Evolutionary conservation across 23 red algal genomes (phyloP), one percentile per base, ranked within the genome.

Genomic region (Gracilaria vermiculophylla): DNA sequence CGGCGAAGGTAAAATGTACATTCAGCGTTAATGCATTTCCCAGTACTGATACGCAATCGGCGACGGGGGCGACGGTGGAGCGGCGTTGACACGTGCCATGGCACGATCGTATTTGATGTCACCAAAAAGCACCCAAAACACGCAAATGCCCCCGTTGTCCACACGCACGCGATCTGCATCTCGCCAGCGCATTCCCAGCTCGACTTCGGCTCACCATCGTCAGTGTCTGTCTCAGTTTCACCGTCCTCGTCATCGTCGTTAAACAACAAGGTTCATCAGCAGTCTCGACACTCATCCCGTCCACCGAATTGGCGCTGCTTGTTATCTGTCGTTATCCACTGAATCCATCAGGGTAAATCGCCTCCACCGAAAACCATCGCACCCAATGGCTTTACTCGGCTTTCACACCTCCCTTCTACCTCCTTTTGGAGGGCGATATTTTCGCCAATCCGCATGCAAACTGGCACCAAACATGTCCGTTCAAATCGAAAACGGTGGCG

Each of bases 401-500:
- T 73, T 73, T 48, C 67, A 73, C n/a, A 73, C 39, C n/a, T 73
- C 67, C 20, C 47, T 73, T 37, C 36, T 47, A 5, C 7, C 67
- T 34, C 42, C 67, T 5, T 47, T 73, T 12, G 21, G 37, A 37
- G 0, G 1, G 19, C 39, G 39, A 24, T 37, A 17, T 9, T 25
- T 37, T 48, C 20, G 1, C 36, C 3, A 42, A 13, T 47, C 67
- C 20, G 35, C 67, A 73, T 73, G 67, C 67, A 0, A 47, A 35
- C 34, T 52, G 19, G 8, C 45, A 0, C 34, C 50, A 13, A 57
- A 0, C n/a, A 88, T 88, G 84, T 27, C 52, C 15, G 53, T 56
- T 34, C 66, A 88, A 34, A 24, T 88, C 24, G 54, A 64, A 16
- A 91, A 86, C 45, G 93, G 85, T 45, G 84, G 84, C 44, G 86